These are phyloP conservation scores for Magnusiomyces ingens DNA, from an alignment of 1,139 yeast genomes.

Conservation along the genomic window DNA sequence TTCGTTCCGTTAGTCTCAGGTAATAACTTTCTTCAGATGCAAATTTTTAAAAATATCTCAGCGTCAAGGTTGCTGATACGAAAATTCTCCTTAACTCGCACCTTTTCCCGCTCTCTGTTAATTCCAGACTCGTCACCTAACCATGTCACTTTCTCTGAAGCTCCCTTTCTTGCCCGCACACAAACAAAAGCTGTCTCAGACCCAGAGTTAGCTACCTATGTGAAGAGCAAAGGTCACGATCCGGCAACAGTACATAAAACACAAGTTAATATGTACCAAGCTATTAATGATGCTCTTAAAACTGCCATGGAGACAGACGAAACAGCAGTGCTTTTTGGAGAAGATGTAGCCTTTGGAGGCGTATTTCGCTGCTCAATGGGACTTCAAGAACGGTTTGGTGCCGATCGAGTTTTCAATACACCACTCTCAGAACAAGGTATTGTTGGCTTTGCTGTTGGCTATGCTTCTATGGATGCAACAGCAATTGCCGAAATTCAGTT, in stretches of 20 bases:
- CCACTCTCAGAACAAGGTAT: constrained; percentile 35
- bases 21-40: neutral
- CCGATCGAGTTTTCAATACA: constrained; percentile 34
- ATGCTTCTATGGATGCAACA: constrained; percentile 33
- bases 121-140: constrained; percentile 20
- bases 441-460: constrained; percentile 34
- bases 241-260: constrained; percentile 15
- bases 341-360: constrained; percentile 36
- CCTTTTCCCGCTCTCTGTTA: constrained; percentile 9
- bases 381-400: constrained; percentile 33
- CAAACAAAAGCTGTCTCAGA: constrained; percentile 20
- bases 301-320: constrained; percentile 34
- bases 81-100: neutral
- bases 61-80: neutral
- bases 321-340: constrained; percentile 32
- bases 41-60: neutral
- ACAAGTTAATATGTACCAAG: constrained; percentile 31
- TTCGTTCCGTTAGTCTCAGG: neutral
- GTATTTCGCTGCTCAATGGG: constrained; percentile 37
- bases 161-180: constrained; percentile 25
- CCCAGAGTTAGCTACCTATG: constrained; percentile 18
- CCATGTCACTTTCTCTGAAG: constrained; percentile 25
- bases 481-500: constrained; percentile 37
- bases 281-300: constrained; percentile 32
- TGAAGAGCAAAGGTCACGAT: constrained; percentile 2